These are phyloP conservation scores for Monotropa hypopitys DNA, from an alignment of 179 eudicot species.

Conservation along the genomic window DNA sequence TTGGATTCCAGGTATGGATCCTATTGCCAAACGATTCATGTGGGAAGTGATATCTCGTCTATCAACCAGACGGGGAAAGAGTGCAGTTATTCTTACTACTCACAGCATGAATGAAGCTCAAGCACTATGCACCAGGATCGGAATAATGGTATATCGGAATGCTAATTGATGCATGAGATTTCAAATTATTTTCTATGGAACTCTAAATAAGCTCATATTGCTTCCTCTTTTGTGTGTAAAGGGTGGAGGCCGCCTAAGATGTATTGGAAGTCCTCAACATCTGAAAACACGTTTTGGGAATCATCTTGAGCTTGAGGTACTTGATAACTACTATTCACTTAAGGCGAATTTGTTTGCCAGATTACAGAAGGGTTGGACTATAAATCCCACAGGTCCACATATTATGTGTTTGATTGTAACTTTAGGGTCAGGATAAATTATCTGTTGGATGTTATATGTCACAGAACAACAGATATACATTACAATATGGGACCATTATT, in stretches of 20 bases:
- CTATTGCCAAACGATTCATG: slow-evolving; percentile 95
- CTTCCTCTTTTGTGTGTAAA: slow-evolving; percentile 12
- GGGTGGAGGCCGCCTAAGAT: slow-evolving; percentile 86
- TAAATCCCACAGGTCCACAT: background rate
- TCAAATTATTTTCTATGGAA: background rate
- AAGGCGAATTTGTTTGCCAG: background rate
- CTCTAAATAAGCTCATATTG: background rate
- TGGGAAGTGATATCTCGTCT: slow-evolving; percentile 94
- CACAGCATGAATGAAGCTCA: slow-evolving; percentile 99
- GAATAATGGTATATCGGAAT: slow-evolving; percentile 60
- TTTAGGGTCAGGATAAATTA: background rate
- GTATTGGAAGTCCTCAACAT: slow-evolving; percentile 97
- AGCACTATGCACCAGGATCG: slow-evolving; percentile 91
- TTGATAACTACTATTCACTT: background rate
- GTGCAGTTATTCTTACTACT: slow-evolving; percentile 92
- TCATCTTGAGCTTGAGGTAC: slow-evolving; percentile 94
- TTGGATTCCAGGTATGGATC: slow-evolving; percentile 77
- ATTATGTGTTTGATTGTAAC: background rate
- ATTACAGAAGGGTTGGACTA: background rate
- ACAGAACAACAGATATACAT: background rate
- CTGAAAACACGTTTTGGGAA: slow-evolving; percentile 91
- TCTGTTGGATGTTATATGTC: background rate
- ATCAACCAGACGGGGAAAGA: slow-evolving; percentile 88
- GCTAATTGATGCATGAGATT: slow-evolving; percentile 1
- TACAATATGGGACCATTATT: background rate